These are phyloP conservation scores for Leishmania arabica DNA, from an alignment of 208 protist species.

Conservation along the genomic window DNA sequence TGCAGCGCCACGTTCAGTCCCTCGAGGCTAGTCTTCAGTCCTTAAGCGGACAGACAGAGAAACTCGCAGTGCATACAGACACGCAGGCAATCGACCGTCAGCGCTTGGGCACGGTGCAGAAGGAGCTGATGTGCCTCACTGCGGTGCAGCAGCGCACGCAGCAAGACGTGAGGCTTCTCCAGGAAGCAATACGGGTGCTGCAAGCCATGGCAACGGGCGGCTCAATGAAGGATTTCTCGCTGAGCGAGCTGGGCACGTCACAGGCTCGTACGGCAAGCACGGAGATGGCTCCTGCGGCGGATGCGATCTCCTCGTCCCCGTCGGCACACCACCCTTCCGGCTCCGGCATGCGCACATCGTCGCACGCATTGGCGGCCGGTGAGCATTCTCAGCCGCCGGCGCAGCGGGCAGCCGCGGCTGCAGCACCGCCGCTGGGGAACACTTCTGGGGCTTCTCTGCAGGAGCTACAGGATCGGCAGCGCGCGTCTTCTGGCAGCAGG, in stretches of 20 bases:
- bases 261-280: slow-evolving; percentile 35
- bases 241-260: slow-evolving; percentile 14
- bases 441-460: background rate
- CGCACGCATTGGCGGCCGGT: background rate
- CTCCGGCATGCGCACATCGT: background rate
- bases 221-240: slow-evolving; percentile 1
- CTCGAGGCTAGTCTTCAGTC: slow-evolving; percentile 24
- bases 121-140: slow-evolving; percentile 20
- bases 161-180: slow-evolving; percentile 25
- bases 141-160: slow-evolving; percentile 18
- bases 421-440: background rate
- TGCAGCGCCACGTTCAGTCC: slow-evolving; percentile 10
- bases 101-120: slow-evolving; percentile 20
- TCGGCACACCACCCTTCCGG: slow-evolving; percentile 20
- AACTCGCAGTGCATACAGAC: slow-evolving; percentile 14
- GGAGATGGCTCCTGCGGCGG: slow-evolving; percentile 21
- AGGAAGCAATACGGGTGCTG: slow-evolving; percentile 17
- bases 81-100: slow-evolving; percentile 15
- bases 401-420: background rate
- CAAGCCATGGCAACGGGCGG: background rate
- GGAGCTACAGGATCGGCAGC: slow-evolving; percentile 17
- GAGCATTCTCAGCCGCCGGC: background rate
- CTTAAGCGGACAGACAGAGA: slow-evolving; percentile 11
- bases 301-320: slow-evolving; percentile 24
- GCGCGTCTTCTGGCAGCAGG: slow-evolving; percentile 13